Evolutionary conservation across 23 red algal genomes (phyloP), one percentile per base, ranked within the genome.

Genomic region (Gracilariopsis chorda): DNA sequence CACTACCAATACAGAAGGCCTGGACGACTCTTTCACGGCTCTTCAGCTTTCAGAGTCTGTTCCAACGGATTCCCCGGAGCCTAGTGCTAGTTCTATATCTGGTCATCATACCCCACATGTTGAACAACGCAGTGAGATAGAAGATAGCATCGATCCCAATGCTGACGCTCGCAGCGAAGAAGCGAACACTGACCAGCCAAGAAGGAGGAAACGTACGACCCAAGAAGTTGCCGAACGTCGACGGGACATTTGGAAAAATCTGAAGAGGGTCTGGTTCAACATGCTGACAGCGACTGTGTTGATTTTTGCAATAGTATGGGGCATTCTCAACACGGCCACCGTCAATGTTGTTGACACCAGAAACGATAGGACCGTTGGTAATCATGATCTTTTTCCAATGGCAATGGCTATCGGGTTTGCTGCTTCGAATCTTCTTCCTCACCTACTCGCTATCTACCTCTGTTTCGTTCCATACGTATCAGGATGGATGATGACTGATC

Each of bases 401-500:
- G 45, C 87, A 27, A 25, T 91, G 51, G 87, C 87, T 5, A 6
- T 91, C 33, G 87, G 73, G 6, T 91, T 80, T 55, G 45, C 69
- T 33, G 72, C 59, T 17, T 37, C 45, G 0, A 81, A 61, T 37
- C 20, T 65, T 24, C 9, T 91, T 9, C 63, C 58, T 21, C 75
- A 91, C 45, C 23, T 65, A 10, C 55, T 91, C 12, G 87, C 73
- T 7, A 55, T 91, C 52, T 80, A 47, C 56, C 52, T 91, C 7
- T 79, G 75, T 36, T 91, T 91, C 48, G 60, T 29, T 30, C 87
- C 72, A 36, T 65, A 73, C 23, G 40, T 71, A 30, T 69, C 36
- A 8, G 87, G 87, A 4, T 91, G 87, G 87, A 62, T 91, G 36
- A 47, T 91, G 87, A 51, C 75, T 28, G 87, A 91, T 44, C 16